A percentile compares a stretch with the other conserved stretches of the same genome.
Evolutionary conservation across 2,329 filamentous ascomycete species (phyloP).

Genomic region (Fusarium veterinarium): DNA sequence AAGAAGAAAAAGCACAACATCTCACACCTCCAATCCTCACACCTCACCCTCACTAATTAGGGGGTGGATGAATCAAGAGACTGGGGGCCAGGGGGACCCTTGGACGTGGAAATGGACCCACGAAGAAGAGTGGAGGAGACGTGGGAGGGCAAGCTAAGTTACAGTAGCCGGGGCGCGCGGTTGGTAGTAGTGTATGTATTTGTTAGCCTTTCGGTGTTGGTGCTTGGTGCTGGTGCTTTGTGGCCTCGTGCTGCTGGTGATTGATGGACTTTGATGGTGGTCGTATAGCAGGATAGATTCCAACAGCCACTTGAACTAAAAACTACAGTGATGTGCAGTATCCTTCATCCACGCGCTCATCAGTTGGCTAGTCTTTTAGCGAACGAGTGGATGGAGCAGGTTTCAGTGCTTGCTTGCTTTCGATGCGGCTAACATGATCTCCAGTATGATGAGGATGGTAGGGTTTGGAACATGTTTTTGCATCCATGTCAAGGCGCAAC

Average conservation of each 20-base stretch:
- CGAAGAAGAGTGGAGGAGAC: conserved; percentile 5
- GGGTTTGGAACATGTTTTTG: background rate
- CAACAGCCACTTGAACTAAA: background rate
- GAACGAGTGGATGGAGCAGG: conserved; percentile 5
- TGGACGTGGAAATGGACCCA: conserved; percentile 23
- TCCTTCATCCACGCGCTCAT: background rate
- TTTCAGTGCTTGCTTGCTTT: background rate
- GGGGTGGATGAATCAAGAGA: conserved; percentile 26
- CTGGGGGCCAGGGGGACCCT: conserved; percentile 31
- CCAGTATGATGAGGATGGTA: background rate
- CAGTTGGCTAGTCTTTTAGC: background rate
- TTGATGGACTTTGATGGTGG: conserved; percentile 1
- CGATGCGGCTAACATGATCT: conserved; percentile 9
- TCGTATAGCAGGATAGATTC: conserved; percentile 12
- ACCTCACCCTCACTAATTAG: background rate
- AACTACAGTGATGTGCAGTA: background rate
- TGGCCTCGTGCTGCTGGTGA: background rate
- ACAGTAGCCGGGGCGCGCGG: conserved; percentile 36
- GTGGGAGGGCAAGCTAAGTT: conserved; percentile 28
- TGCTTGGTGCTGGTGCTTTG: background rate
- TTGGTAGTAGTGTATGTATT: conserved; percentile 17
- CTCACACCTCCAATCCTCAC: conserved; percentile 8
- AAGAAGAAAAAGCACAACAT: conserved; percentile 9
- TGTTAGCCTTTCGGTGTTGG: conserved; percentile 15
- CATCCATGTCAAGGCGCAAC: background rate